Evolutionary conservation across 2,329 filamentous ascomycete genomes (phyloP).

Genomic region (Anthostomella pinea): DNA sequence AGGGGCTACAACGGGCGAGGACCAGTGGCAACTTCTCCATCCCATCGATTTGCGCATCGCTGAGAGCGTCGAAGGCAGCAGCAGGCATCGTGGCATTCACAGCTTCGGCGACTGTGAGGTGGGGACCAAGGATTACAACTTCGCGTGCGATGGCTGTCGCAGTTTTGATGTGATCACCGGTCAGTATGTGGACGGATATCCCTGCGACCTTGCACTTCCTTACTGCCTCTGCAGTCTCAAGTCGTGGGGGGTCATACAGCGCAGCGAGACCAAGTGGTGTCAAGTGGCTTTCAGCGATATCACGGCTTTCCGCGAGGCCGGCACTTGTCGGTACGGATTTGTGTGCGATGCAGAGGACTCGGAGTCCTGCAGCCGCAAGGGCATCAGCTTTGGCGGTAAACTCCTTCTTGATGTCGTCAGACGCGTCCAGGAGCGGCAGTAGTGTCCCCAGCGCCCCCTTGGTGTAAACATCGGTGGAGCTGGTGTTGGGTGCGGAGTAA

Average conservation of each 20-base stretch:
- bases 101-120: conserved; percentile 35
- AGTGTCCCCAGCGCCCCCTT: conserved; percentile 60
- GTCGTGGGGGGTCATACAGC: conserved; percentile 69
- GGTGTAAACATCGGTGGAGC: conserved; percentile 46
- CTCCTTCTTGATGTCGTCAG: conserved; percentile 43
- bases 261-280: conserved; percentile 68
- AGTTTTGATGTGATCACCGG: conserved; percentile 66
- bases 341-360: conserved; percentile 65
- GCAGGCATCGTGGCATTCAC: conserved; percentile 58
- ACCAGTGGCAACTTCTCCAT: conserved; percentile 63
- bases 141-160: conserved; percentile 64
- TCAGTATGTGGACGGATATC: conserved; percentile 67
- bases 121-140: conserved; percentile 55
- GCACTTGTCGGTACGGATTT: conserved; percentile 39
- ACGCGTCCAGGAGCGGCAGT: conserved; percentile 48
- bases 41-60: conserved; percentile 59
- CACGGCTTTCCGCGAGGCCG: conserved; percentile 45
- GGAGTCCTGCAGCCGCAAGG: conserved; percentile 61
- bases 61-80: conserved; percentile 60
- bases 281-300: conserved; percentile 54
- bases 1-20: conserved; percentile 65
- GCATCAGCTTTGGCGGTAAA: conserved; percentile 51
- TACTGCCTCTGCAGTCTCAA: conserved; percentile 62
- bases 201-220: conserved; percentile 58
- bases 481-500: conserved; percentile 42